These are phyloP conservation scores for Ogataea trehalophila DNA, from an alignment of 805 yeast genomes.

Conservation along the genomic window DNA sequence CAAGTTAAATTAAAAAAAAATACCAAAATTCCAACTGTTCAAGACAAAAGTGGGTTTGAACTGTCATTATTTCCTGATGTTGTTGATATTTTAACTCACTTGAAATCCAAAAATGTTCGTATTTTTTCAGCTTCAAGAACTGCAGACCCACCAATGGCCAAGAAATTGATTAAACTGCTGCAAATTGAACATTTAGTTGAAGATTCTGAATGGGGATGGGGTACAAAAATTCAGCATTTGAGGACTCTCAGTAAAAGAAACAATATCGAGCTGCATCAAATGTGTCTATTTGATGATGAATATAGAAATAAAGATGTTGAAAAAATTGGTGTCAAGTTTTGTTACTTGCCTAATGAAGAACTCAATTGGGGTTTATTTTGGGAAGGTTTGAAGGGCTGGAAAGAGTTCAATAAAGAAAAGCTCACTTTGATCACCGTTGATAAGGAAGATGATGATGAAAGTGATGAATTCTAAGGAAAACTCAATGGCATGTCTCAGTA, in stretches of 20 bases:
- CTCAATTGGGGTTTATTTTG: constrained; percentile 52
- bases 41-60: constrained; percentile 50
- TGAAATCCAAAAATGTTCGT: constrained; percentile 41
- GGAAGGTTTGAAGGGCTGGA: constrained; percentile 37
- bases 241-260: constrained; percentile 42
- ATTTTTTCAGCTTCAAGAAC: constrained; percentile 78
- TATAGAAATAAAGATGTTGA: constrained; percentile 72
- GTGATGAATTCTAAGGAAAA: not conserved
- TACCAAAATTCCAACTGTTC: constrained; percentile 32
- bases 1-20: constrained; percentile 39
- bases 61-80: constrained; percentile 66
- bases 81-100: constrained; percentile 50
- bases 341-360: constrained; percentile 53
- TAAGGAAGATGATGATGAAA: not conserved
- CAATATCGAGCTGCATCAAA: constrained; percentile 41
- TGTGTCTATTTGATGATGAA: constrained; percentile 76
- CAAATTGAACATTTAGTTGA: constrained; percentile 50
- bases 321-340: constrained; percentile 63
- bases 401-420: constrained; percentile 2
- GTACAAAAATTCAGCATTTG: constrained; percentile 56
- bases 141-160: constrained; percentile 72
- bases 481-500: no score
- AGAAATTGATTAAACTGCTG: constrained; percentile 49
- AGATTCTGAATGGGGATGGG: constrained; percentile 65
- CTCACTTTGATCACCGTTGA: no score